Conservation (phyloP, 768 basidiomycete species). For the Psilocybe cyanescens region DNA sequence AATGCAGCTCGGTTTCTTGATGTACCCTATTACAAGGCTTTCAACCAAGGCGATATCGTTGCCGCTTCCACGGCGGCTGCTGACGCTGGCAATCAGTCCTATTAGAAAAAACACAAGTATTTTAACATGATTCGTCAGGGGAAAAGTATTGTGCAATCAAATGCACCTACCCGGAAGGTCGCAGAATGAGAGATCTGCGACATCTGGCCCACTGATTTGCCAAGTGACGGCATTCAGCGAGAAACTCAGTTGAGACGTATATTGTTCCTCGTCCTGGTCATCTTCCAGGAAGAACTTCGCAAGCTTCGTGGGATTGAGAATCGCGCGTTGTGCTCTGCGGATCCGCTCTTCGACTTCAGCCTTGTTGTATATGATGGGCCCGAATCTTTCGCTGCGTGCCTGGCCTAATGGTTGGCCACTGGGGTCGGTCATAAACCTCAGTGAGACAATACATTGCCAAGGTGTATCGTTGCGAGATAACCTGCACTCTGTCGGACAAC, state of each 20-base stretch:
- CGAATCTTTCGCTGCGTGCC: conserved; percentile 47
- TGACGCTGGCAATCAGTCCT: conserved; percentile 65
- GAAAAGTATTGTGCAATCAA: background rate
- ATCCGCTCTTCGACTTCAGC: conserved; percentile 67
- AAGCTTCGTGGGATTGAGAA: conserved; percentile 56
- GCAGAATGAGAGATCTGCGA: conserved; percentile 67
- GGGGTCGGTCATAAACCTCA: conserved; percentile 48
- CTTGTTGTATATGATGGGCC: conserved; percentile 52
- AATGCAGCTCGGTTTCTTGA: conserved; percentile 63
- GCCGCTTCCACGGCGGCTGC: conserved; percentile 44
- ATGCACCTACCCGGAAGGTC: conserved; percentile 57
- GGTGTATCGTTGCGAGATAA: conserved; percentile 41
- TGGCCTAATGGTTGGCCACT: conserved; percentile 42
- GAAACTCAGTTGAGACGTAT: conserved; percentile 37
- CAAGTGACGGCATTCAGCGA: conserved; percentile 61
- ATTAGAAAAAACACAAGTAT: background rate
- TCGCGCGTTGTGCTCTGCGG: conserved; percentile 65
- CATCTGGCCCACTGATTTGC: conserved; percentile 59
- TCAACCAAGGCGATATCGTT: conserved; percentile 67
- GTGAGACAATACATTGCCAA: conserved; percentile 57
- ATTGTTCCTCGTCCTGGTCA: conserved; percentile 26
- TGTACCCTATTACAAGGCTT: conserved; percentile 59
- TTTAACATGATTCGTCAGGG: background rate
- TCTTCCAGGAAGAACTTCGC: conserved; percentile 41
- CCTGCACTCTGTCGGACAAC: conserved; percentile 64